Percentiles rank a stretch among this genome's conserved stretches.
These are phyloP conservation scores for Lactifluus echinatus DNA, from an alignment of 768 basidiomycete genomes.

Conservation along the genomic window DNA sequence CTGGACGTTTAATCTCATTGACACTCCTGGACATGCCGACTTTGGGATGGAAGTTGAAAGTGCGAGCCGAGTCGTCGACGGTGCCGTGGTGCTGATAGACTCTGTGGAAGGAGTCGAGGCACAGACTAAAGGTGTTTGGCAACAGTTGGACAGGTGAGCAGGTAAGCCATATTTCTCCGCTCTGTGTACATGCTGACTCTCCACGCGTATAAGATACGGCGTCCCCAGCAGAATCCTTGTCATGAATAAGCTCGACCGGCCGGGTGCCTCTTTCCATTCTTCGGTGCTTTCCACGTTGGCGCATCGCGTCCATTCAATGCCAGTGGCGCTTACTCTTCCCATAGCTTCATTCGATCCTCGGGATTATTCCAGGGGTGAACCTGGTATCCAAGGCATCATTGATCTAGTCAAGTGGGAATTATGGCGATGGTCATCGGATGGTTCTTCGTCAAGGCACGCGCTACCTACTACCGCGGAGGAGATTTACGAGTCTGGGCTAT, in stretches of 20 bases:
- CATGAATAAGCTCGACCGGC: slow-evolving; percentile 81
- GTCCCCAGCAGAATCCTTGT: slow-evolving; percentile 74
- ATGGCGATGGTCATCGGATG: slow-evolving; percentile 61
- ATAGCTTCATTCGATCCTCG: slow-evolving; percentile 64
- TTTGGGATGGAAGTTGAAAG: slow-evolving; percentile 98
- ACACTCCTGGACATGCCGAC: slow-evolving; percentile 89
- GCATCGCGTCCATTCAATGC: slow-evolving; percentile 70
- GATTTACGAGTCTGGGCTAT: slow-evolving; percentile 34
- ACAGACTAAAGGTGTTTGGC: slow-evolving; percentile 86
- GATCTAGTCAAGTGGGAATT: slow-evolving; percentile 80
- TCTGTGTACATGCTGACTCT: background rate
- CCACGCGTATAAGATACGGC: slow-evolving; percentile 47
- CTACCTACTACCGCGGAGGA: slow-evolving; percentile 46
- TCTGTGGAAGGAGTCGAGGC: slow-evolving; percentile 89
- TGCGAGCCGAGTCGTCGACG: slow-evolving; percentile 84
- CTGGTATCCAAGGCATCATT: slow-evolving; percentile 76
- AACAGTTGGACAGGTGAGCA: slow-evolving; percentile 71
- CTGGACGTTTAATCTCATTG: slow-evolving; percentile 81
- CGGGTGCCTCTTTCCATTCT: slow-evolving; percentile 70
- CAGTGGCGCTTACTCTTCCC: slow-evolving; percentile 61
- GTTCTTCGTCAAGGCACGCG: slow-evolving; percentile 31
- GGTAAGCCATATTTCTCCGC: slow-evolving; percentile 23
- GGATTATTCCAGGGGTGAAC: slow-evolving; percentile 65
- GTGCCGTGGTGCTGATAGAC: slow-evolving; percentile 81
- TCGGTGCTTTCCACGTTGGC: slow-evolving; percentile 65